Base-by-base conservation (phyloP, 345 rosid genomes). In the Populus nigra region DNA sequence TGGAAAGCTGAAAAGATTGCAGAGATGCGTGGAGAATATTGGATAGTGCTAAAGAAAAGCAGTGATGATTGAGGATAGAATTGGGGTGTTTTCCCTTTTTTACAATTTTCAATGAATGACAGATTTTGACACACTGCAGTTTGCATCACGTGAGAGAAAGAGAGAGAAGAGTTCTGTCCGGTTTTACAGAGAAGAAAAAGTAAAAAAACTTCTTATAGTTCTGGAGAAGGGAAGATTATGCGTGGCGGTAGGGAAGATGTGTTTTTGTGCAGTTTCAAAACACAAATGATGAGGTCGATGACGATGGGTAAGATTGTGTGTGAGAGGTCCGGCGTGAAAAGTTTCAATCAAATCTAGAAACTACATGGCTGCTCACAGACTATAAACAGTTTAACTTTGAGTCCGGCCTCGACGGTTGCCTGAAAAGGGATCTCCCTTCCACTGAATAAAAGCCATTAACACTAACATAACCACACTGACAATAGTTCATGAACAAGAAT, bases 231-330 rank as follows among this genome's bases (percentile, higher is more conserved):
- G 70, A 45, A 0, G 29, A 55, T 38, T 53, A 39, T 62, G 59
- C 49, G 36, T 39, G 36, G 76, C 72, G 63, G 35, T 59, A 27
- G 74, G 72, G 63, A 75, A 45, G 65, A 23, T 65, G 31, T 50
- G 73, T 78, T 43, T 53, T 33, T 23, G 68, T 47, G 17, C 76
- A 77, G 84, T 73, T 85, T 87, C 89, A 87, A 87, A 77, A 78
- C 78, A 78, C 71, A 76, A 79, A 87, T 87, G 89, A 87, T 87
- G 86, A 78, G 81, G 53, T 12, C 81, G 88, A 83, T 50, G 89
- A 87, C 82, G 72, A 80, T 76, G 59, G 71, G 61, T 68, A 79
- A 82, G 86, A 86, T 86, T 73, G 79, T 72, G 83, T 27, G 27
- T 27, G 27, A 27, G 1, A 31, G 35, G 35, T 33, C 35, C 35